Percentiles rank a stretch among this genome's conserved stretches.
Conservation (phyloP, 257 asterid species). For the Capsicum baccatum region DNA sequence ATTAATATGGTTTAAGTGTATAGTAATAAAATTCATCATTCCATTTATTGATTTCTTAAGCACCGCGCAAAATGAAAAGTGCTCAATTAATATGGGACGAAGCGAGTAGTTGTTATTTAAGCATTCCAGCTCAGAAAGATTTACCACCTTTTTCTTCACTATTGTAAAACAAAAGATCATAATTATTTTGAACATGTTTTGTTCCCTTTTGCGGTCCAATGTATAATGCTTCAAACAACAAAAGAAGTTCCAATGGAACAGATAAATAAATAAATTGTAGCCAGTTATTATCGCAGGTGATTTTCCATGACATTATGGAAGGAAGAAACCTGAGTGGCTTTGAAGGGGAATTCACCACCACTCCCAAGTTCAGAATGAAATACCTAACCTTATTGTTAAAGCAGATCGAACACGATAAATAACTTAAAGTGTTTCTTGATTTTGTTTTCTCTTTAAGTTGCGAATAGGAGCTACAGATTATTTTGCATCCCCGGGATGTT, state of each 20-base stretch:
- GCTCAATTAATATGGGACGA: no score
- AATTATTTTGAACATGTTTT: not conserved
- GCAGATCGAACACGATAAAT: constrained; percentile 14
- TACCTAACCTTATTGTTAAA: not conserved
- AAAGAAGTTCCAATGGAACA: not conserved
- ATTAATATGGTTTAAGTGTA: no score
- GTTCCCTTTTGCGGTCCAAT: not conserved
- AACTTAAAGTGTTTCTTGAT: not conserved
- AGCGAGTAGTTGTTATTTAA: not conserved
- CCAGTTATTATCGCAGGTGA: not conserved
- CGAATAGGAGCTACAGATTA: not conserved
- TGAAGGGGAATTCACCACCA: not conserved
- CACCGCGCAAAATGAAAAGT: no score
- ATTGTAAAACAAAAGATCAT: not conserved
- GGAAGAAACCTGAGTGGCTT: constrained; percentile 22
- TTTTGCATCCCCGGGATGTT: not conserved
- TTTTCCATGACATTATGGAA: not conserved
- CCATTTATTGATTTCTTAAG: no score
- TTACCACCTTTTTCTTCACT: not conserved
- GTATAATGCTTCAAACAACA: not conserved
- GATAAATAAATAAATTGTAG: not conserved
- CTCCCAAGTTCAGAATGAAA: not conserved
- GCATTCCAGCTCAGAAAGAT: not conserved
- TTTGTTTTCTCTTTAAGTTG: not conserved
- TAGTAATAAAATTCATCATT: no score